Conservation (phyloP, 306 rosid genomes). For the Castanea sativa region DNA sequence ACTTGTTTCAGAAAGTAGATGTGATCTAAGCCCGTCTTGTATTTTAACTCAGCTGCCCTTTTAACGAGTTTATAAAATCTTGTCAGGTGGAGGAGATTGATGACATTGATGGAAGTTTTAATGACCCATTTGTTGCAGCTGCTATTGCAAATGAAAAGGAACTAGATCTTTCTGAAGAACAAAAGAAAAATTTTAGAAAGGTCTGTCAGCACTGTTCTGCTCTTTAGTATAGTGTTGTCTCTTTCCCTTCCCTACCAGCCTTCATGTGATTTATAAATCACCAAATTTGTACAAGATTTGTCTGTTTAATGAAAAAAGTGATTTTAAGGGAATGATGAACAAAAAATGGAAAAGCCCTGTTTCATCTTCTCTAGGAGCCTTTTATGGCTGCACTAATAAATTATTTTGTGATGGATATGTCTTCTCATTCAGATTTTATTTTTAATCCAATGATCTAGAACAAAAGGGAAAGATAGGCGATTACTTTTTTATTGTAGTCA, state of each 20-base stretch:
- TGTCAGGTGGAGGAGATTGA: slow-evolving; percentile 96
- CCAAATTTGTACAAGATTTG: neutral
- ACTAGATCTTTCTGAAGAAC: slow-evolving; percentile 78
- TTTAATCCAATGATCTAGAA: neutral
- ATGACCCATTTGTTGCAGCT: slow-evolving; percentile 94
- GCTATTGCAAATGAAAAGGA: slow-evolving; percentile 85
- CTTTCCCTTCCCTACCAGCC: neutral
- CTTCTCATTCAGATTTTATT: neutral
- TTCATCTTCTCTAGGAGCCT: neutral
- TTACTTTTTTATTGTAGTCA: neutral
- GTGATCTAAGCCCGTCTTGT: slow-evolving; percentile 7
- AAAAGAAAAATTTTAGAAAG: slow-evolving; percentile 72
- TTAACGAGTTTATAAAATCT: slow-evolving; percentile 7
- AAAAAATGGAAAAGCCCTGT: neutral
- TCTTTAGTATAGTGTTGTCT: neutral
- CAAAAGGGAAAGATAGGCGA: neutral
- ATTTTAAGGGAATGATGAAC: neutral
- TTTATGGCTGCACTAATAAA: neutral
- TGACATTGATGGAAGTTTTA: slow-evolving; percentile 71
- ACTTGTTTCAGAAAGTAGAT: neutral
- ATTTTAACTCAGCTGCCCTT: slow-evolving; percentile 2
- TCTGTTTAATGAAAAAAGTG: neutral
- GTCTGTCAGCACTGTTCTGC: slow-evolving; percentile 35
- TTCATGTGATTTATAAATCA: neutral
- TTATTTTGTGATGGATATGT: neutral